Evolutionary conservation across 805 yeast species (phyloP), one percentile per base, ranked within the genome.

Genomic region (Debaryomyces prosopidis): DNA sequence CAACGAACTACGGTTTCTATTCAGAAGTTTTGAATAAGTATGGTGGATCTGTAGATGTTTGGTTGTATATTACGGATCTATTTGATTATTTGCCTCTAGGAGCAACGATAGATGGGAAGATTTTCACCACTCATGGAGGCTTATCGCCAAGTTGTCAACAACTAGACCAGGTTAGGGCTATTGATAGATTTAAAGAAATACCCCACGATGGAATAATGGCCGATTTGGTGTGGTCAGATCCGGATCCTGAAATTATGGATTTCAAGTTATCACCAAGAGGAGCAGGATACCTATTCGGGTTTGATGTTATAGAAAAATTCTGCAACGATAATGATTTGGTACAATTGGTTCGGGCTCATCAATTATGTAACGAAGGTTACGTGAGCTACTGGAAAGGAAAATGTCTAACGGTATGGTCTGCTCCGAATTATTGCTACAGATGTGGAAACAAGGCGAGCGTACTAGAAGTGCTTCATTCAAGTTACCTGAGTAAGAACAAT

Each of bases 121-220:
- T 95, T 2, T 94, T 94, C 63, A 95, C 98, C 55, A 92, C 92
- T 4, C 99, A 94, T 61, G 99, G 99, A 4, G 99, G 99, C 0
- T 68, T 94, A 5, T 88, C 96, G 4, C 99, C 99, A 0, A 88
- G 90, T 51, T 89, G 96, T 39, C 98, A 92, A 60, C 87, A 94
- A 6, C 77, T 94, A 17, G 97, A 94, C 61, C 97, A 95, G 53
- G 89, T 94, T 42, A 76, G 87, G 51, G 83, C 94, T 12, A 84
- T 95, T 7, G 99, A 94, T 65, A 65, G 99, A 47, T 92, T 90
- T 61, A 81, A 84, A 52, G 99, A 94, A 63, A 89, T 95, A 10
- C 99, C 99, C 0, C 99, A 95, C 56, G 99, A 94, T 63, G 99
- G 99, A 0, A 96, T 97, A 12, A 94, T 94, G 97, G 99, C 99